Evolutionary conservation across 306 rosid genomes (phyloP).

Genomic region (Sophora flavescens): DNA sequence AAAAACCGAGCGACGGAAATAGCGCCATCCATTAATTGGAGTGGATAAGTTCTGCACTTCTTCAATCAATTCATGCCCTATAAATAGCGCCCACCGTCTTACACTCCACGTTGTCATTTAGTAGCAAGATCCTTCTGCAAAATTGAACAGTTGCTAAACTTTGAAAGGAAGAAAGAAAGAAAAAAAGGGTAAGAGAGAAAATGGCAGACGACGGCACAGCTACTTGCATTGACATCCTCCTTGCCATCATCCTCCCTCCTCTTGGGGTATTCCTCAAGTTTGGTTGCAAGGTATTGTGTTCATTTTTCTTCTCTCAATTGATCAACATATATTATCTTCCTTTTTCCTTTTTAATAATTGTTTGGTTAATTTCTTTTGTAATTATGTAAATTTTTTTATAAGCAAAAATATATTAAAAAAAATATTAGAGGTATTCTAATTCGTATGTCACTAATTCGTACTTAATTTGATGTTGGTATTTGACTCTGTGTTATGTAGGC

Average conservation of each 20-base stretch:
- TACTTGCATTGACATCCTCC: conserved; percentile 69
- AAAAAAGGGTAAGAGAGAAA: conserved; percentile 37
- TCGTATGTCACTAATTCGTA: too few species aligned
- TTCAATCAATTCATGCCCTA: neutral
- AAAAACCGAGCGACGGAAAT: too few species aligned
- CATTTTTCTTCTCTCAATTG: neutral
- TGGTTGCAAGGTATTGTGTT: conserved; percentile 64
- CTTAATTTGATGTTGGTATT: neutral
- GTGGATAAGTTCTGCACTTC: too few species aligned
- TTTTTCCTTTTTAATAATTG: neutral
- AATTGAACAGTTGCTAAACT: neutral
- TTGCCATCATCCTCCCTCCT: conserved; percentile 88
- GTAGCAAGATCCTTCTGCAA: neutral
- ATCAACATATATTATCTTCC: neutral
- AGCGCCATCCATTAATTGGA: too few species aligned
- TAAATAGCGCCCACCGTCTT: conserved; percentile 1
- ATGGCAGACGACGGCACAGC: conserved; percentile 51
- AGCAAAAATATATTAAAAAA: too few species aligned
- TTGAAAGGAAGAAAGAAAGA: neutral
- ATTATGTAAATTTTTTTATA: too few species aligned
- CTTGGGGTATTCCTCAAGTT: conserved; percentile 91
- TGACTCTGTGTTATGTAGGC: conserved; percentile 53
- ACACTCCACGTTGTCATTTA: neutral
- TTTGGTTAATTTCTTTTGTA: neutral
- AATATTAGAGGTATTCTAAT: too few species aligned